These are phyloP conservation scores for Fusarium mundagurra DNA, from an alignment of 2,329 filamentous ascomycete species.

Conservation along the genomic window DNA sequence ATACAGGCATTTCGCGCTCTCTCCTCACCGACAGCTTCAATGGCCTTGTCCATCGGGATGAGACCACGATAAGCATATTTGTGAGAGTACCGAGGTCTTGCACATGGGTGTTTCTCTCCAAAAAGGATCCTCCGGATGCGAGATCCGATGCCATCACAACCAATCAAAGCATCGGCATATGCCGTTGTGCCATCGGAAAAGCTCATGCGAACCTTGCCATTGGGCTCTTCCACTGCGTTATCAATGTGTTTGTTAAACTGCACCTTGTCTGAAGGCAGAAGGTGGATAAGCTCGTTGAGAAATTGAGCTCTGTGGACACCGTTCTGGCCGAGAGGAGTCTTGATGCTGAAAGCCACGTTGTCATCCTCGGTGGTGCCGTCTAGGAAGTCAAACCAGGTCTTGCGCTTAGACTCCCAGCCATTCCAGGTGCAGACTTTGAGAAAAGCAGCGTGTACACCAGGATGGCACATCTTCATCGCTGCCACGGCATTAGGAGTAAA, in stretches of 20 bases:
- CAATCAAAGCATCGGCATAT: constrained; percentile 58
- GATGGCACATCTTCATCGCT: constrained; percentile 54
- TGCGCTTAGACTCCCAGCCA: constrained; percentile 32
- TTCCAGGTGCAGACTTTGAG: constrained; percentile 40
- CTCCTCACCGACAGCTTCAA: constrained; percentile 56
- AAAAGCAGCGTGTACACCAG: constrained; percentile 48
- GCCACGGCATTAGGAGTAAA: constrained; percentile 62
- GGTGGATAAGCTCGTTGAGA: constrained; percentile 51
- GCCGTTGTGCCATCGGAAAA: constrained; percentile 54
- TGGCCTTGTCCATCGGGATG: constrained; percentile 61
- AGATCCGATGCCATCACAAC: constrained; percentile 73
- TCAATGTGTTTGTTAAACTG: constrained; percentile 50
- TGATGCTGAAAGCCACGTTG: constrained; percentile 20
- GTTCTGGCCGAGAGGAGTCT: constrained; percentile 42
- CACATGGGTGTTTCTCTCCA: constrained; percentile 51
- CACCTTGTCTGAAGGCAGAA: constrained; percentile 48
- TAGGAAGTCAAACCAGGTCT: constrained; percentile 41
- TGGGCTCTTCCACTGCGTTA: constrained; percentile 41
- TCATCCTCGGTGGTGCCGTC: constrained; percentile 29
- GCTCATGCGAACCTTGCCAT: constrained; percentile 42
- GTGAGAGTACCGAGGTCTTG: constrained; percentile 57
- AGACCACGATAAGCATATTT: constrained; percentile 67
- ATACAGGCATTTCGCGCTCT: constrained; percentile 45
- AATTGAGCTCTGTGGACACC: constrained; percentile 52
- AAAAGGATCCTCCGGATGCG: constrained; percentile 60